Evolutionary conservation across 2,329 filamentous ascomycete genomes (phyloP).

Genomic region (Niveomyces coronatus): DNA sequence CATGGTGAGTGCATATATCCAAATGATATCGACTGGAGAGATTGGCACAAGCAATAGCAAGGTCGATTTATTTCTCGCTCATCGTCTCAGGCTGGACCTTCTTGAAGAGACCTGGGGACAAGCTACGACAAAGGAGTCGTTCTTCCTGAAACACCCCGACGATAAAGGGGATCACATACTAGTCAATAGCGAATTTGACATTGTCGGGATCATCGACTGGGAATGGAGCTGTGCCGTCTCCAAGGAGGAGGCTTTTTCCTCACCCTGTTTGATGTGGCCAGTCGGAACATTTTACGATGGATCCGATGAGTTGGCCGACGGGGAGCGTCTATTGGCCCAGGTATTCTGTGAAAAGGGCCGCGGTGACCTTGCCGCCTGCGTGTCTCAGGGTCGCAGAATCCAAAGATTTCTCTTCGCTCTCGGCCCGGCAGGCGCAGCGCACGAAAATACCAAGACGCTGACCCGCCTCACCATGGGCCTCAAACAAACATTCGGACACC

Average conservation of each 20-base stretch:
- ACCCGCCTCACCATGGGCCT: slow-evolving; percentile 10
- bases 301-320: slow-evolving; percentile 11
- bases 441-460: slow-evolving; percentile 9
- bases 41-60: slow-evolving; percentile 12
- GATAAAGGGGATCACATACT: slow-evolving; percentile 37
- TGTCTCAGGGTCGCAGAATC: slow-evolving; percentile 10
- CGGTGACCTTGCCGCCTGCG: slow-evolving; percentile 13
- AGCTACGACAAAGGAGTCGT: background rate
- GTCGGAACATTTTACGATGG: slow-evolving; percentile 23
- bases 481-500: slow-evolving; percentile 4
- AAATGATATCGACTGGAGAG: slow-evolving; percentile 18
- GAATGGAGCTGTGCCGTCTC: slow-evolving; percentile 24
- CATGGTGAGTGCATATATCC: slow-evolving; percentile 14
- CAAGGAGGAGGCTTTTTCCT: slow-evolving; percentile 18
- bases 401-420: slow-evolving; percentile 14
- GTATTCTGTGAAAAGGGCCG: slow-evolving; percentile 11
- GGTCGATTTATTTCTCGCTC: slow-evolving; percentile 14
- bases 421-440: slow-evolving; percentile 6
- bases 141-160: slow-evolving; percentile 32
- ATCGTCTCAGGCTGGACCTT: slow-evolving; percentile 5
- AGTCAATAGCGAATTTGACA: slow-evolving; percentile 26
- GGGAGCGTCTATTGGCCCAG: slow-evolving; percentile 10
- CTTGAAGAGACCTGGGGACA: background rate
- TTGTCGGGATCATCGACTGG: slow-evolving; percentile 35
- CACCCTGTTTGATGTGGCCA: slow-evolving; percentile 22